Percentiles rank a stretch among this genome's conserved stretches.
Conservation (phyloP, 371 early-diverging fungal species). For the Syncephalastrum monosporum region DNA sequence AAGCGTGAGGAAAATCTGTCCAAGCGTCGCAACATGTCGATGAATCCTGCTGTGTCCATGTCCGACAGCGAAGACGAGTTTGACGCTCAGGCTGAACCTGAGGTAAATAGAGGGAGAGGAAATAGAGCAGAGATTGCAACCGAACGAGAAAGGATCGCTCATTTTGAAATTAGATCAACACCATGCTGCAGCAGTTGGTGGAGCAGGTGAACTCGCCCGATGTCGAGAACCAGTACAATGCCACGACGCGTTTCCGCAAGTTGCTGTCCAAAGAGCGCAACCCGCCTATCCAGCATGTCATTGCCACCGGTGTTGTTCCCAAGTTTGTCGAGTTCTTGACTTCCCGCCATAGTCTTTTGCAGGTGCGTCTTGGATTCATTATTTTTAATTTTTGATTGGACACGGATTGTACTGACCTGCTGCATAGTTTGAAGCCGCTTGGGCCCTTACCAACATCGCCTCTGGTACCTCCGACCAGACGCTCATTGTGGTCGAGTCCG, state of each 20-base stretch:
- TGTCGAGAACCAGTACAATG: conserved; percentile 79
- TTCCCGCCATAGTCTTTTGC: conserved; percentile 76
- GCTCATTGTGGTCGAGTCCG: conserved; percentile 86
- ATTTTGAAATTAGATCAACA: too few relatives aligned
- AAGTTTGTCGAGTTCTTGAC: conserved; percentile 93
- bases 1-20: conserved; percentile 88
- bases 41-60: conserved; percentile 7
- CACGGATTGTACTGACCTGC: not conserved
- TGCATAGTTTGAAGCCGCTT: conserved; percentile 98
- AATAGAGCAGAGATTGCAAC: too few relatives aligned
- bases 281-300: conserved; percentile 98
- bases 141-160: too few relatives aligned
- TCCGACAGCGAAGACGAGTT: conserved; percentile 86
- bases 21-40: conserved; percentile 21
- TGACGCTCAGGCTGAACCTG: conserved; percentile 24
- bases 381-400: not conserved
- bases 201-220: conserved; percentile 27
- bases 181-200: conserved; percentile 53
- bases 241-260: conserved; percentile 93
- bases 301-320: conserved; percentile 92
- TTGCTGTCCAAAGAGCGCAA: conserved; percentile 95
- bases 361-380: conserved; percentile 55
- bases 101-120: conserved; percentile 3
- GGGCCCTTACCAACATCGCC: conserved; percentile 99
- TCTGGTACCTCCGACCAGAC: conserved; percentile 99